phyloP scores from a whole-genome alignment of 345 rosid species.

The Salix udensis region DNA sequence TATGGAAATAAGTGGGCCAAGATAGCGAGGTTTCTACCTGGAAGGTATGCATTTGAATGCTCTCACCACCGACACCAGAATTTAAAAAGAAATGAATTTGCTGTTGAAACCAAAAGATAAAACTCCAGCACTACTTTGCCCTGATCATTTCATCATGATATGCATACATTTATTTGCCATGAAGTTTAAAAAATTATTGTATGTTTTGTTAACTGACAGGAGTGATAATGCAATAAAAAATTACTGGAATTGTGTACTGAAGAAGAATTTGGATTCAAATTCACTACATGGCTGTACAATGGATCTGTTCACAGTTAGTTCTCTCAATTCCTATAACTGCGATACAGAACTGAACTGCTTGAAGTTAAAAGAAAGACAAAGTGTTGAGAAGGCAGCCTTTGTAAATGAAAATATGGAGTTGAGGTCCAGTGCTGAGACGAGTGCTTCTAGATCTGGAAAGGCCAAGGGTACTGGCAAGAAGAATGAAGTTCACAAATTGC shows the following conservation, averaged over 20 bases:
- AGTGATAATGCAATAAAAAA: constrained; percentile 28
- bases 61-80: too few species aligned
- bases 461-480: background rate
- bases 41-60: constrained; percentile 9
- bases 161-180: background rate
- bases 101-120: too few species aligned
- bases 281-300: background rate
- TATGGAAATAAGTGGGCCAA: constrained; percentile 32
- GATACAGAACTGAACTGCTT: background rate
- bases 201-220: constrained; percentile 15
- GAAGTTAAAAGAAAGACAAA: background rate
- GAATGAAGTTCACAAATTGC: background rate
- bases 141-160: background rate
- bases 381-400: constrained; percentile 2
- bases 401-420: background rate
- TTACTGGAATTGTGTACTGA: constrained; percentile 28
- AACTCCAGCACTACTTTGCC: too few species aligned
- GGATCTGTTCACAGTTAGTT: background rate
- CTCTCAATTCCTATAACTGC: constrained; percentile 14
- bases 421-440: background rate
- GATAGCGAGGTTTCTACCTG: constrained; percentile 24
- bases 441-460: background rate
- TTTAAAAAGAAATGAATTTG: too few species aligned
- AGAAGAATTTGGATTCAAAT: constrained; percentile 9
- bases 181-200: background rate